Evolutionary conservation across 1,284 basidiomycete species (phyloP).

Genomic region (Takashimella tepidaria): DNA sequence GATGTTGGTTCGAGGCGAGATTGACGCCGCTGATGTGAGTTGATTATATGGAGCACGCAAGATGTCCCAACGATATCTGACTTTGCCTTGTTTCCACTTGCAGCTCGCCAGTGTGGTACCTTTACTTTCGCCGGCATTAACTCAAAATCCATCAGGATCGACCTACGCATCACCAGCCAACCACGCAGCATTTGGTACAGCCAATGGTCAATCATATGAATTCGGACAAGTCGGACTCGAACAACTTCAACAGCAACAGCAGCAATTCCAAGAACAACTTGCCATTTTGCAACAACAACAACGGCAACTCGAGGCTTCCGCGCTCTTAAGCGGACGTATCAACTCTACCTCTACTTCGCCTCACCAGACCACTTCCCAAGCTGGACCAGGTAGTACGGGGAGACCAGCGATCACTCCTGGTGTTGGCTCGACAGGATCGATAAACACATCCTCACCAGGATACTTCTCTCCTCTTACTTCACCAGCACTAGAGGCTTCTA

Average conservation of each 20-base stretch:
- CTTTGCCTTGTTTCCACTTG: no score
- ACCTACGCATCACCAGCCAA: slow-evolving; percentile 27
- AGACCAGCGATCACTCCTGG: slow-evolving; percentile 26
- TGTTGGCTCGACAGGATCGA: slow-evolving; percentile 12
- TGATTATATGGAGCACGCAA: no score
- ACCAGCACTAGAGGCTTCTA: slow-evolving; percentile 53
- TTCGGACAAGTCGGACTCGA: slow-evolving; percentile 28
- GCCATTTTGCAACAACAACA: slow-evolving; percentile 38
- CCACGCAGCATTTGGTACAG: slow-evolving; percentile 15
- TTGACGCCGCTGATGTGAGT: not conserved
- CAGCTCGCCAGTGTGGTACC: slow-evolving; percentile 26
- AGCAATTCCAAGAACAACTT: slow-evolving; percentile 44
- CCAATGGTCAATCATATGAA: slow-evolving; percentile 5
- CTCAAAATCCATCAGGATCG: slow-evolving; percentile 25
- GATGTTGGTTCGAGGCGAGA: slow-evolving; percentile 30
- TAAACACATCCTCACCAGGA: slow-evolving; percentile 37
- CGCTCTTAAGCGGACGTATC: slow-evolving; percentile 36
- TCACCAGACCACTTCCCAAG: slow-evolving; percentile 20
- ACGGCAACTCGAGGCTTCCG: slow-evolving; percentile 38
- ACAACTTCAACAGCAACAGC: slow-evolving; percentile 42
- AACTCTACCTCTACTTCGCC: slow-evolving; percentile 26
- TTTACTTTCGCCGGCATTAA: slow-evolving; percentile 38
- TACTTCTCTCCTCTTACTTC: slow-evolving; percentile 58
- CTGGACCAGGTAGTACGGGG: slow-evolving; percentile 10
- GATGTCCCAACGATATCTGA: no score